Percentiles rank a stretch among this genome's conserved stretches.
phyloP scores from a whole-genome alignment of 1,284 basidiomycete species.

The Boletus hoseneyae region DNA sequence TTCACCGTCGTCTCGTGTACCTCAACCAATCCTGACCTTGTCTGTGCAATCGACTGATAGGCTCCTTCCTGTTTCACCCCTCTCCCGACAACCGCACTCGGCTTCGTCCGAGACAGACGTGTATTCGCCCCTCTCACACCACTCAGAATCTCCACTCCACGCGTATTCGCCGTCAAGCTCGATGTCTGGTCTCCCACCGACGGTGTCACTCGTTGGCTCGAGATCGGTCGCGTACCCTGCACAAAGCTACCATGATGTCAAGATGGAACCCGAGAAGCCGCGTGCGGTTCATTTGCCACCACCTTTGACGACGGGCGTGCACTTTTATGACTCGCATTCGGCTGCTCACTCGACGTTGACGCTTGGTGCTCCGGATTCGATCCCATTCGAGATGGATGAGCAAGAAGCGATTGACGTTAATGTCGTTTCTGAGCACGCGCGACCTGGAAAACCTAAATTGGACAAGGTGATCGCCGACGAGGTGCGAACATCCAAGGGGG shows the following conservation, averaged over 20 bases:
- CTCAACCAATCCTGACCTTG: not conserved
- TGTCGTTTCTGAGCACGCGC: slow-evolving; percentile 65
- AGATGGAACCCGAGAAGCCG: slow-evolving; percentile 32
- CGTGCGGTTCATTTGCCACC: slow-evolving; percentile 11
- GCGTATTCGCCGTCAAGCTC: slow-evolving; percentile 3
- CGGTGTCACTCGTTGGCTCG: slow-evolving; percentile 5
- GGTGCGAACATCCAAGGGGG: slow-evolving; percentile 52
- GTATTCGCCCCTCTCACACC: slow-evolving; percentile 12
- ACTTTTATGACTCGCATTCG: not conserved
- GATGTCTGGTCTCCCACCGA: slow-evolving; percentile 1
- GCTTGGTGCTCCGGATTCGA: not conserved
- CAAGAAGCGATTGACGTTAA: slow-evolving; percentile 65
- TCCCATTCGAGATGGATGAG: slow-evolving; percentile 55
- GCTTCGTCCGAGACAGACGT: slow-evolving; percentile 17
- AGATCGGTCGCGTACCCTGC: not conserved
- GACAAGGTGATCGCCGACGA: slow-evolving; percentile 67
- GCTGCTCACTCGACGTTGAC: slow-evolving; percentile 8
- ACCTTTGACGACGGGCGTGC: not conserved
- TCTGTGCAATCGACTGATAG: slow-evolving; percentile 22
- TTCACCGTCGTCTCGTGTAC: not conserved
- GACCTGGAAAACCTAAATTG: slow-evolving; percentile 73
- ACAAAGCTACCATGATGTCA: slow-evolving; percentile 8
- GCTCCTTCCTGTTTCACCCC: slow-evolving; percentile 18
- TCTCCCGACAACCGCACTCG: slow-evolving; percentile 17
- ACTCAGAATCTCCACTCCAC: slow-evolving; percentile 8